phyloP scores from a whole-genome alignment of 129 eudicot genomes.

The Flaveria trinervia region DNA sequence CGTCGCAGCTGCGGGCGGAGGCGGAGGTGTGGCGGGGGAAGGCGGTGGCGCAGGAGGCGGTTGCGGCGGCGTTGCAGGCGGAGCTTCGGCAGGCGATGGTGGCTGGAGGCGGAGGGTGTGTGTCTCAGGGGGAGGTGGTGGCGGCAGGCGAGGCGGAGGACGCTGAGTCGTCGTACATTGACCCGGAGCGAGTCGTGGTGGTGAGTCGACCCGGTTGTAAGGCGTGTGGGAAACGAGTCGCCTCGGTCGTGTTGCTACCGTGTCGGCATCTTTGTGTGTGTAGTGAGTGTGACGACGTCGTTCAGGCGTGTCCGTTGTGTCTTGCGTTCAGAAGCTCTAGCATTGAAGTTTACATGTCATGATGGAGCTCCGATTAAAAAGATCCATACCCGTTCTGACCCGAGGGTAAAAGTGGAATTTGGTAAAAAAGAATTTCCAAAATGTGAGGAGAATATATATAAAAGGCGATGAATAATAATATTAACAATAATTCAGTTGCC shows the following conservation, averaged over 20 bases:
- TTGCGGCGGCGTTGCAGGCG: constrained; percentile 56
- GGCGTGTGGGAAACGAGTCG: constrained; percentile 64
- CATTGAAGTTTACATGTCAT: constrained; percentile 59
- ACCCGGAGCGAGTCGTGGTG: constrained; percentile 61
- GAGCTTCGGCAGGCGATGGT: constrained; percentile 60
- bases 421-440: constrained; percentile 12
- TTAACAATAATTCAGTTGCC: constrained; percentile 23
- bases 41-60: constrained; percentile 59
- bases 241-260: constrained; percentile 74
- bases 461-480: neutral
- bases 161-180: constrained; percentile 67
- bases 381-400: constrained; percentile 1
- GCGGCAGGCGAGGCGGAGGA: constrained; percentile 57
- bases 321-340: constrained; percentile 58
- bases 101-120: constrained; percentile 33
- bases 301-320: constrained; percentile 66
- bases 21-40: constrained; percentile 63
- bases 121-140: constrained; percentile 27
- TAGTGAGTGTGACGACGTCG: constrained; percentile 62
- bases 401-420: constrained; percentile 29
- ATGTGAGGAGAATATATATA: constrained; percentile 20
- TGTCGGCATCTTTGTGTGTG: constrained; percentile 79
- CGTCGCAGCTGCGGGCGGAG: constrained; percentile 56
- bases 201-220: constrained; percentile 61
- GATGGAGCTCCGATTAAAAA: constrained; percentile 18